These are phyloP conservation scores for Rhynchosporium graminicola DNA, from an alignment of 2,329 filamentous ascomycete genomes.

Conservation along the genomic window DNA sequence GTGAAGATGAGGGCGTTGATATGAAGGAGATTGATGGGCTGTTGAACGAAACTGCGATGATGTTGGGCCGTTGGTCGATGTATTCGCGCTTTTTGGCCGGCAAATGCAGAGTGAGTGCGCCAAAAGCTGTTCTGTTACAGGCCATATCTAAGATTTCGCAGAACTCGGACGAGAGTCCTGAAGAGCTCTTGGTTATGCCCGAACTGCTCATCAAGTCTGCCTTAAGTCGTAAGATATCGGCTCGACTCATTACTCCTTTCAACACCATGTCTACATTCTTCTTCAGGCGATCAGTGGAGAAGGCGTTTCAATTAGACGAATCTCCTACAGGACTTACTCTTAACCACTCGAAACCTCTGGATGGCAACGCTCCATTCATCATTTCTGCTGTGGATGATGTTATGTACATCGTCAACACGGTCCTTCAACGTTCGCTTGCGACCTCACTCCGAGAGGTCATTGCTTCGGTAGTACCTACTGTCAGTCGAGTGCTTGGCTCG, in stretches of 20 bases:
- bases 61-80: constrained; percentile 91
- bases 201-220: constrained; percentile 77
- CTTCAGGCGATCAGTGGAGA: constrained; percentile 93
- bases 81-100: constrained; percentile 86
- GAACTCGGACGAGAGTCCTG: constrained; percentile 53
- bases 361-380: constrained; percentile 83
- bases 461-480: constrained; percentile 72
- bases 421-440: constrained; percentile 81
- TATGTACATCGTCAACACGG: constrained; percentile 97
- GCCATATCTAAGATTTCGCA: constrained; percentile 43
- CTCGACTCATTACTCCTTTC: constrained; percentile 76
- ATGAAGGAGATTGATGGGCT: constrained; percentile 95
- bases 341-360: constrained; percentile 69
- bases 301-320: constrained; percentile 96
- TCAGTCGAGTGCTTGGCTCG: constrained; percentile 77
- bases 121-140: constrained; percentile 30
- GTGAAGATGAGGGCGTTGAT: constrained; percentile 90
- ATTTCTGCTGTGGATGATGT: constrained; percentile 96
- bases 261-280: constrained; percentile 95
- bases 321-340: constrained; percentile 77
- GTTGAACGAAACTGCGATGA: constrained; percentile 83
- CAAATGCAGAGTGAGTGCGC: constrained; percentile 72
- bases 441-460: constrained; percentile 83
- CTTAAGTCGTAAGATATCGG: constrained; percentile 74
- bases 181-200: constrained; percentile 65